Conservation (phyloP, 1,284 basidiomycete genomes). For the Leccinum insolens region DNA sequence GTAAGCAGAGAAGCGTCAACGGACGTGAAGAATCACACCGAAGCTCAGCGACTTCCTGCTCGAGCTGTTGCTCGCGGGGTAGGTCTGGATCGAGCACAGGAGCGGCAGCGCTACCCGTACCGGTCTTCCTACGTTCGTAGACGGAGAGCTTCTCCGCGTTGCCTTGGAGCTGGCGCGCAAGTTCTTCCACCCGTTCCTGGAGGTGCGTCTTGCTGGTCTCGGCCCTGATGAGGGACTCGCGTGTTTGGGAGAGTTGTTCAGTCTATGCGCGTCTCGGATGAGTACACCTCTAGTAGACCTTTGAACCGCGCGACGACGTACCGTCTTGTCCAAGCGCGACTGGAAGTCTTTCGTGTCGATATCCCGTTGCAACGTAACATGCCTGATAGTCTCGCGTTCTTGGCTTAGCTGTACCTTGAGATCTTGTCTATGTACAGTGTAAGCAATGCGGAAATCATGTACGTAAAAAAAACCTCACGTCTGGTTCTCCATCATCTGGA, state of each 20-base stretch:
- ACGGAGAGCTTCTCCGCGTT: conserved; percentile 84
- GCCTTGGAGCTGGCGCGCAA: conserved; percentile 72
- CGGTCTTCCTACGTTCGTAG: conserved; percentile 71
- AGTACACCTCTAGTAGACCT: conserved; percentile 5
- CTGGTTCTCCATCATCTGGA: conserved; percentile 79
- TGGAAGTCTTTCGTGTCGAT: conserved; percentile 81
- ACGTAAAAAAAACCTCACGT: conserved; percentile 47
- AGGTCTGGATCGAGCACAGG: conserved; percentile 46
- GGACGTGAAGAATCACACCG: conserved; percentile 47
- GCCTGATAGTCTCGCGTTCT: conserved; percentile 79
- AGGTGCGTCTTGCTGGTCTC: conserved; percentile 83
- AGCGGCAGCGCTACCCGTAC: conserved; percentile 29
- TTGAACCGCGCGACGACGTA: conserved; percentile 37
- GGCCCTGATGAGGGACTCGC: conserved; percentile 74
- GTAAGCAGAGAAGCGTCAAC: conserved; percentile 7
- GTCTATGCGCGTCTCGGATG: conserved; percentile 41
- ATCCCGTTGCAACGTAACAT: conserved; percentile 76
- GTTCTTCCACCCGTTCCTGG: conserved; percentile 74
- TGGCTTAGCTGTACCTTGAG: too few species aligned
- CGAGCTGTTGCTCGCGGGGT: conserved; percentile 77
- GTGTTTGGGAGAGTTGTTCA: conserved; percentile 68
- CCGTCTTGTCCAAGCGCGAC: conserved; percentile 70
- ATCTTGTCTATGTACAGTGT: too few species aligned
- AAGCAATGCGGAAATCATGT: too few species aligned
- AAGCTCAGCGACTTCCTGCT: conserved; percentile 84